Evolutionary conservation across 352 stramenopile species (phyloP).

Genomic region (Phytophthora rubi): DNA sequence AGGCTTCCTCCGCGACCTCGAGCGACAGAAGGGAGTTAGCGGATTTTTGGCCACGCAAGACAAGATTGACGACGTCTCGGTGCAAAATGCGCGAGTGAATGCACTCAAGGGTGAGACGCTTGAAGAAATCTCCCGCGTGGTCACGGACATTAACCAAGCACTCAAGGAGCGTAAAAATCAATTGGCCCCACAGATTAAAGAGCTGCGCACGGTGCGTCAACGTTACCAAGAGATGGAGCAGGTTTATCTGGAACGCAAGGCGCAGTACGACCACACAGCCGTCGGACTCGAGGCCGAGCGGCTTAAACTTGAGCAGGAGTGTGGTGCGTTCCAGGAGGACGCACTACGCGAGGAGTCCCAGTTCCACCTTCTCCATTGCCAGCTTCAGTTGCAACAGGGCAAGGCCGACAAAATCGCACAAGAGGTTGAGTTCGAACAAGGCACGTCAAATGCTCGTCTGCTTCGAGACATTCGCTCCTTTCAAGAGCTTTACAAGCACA

Average conservation of each 20-base stretch:
- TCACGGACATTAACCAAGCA: slow-evolving; percentile 92
- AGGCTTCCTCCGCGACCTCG: slow-evolving; percentile 84
- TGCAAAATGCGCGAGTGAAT: slow-evolving; percentile 91
- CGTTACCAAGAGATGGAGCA: slow-evolving; percentile 92
- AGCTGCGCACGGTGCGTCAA: slow-evolving; percentile 89
- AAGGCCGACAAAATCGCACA: slow-evolving; percentile 86
- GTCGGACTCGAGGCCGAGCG: slow-evolving; percentile 89
- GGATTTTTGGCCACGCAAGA: slow-evolving; percentile 90
- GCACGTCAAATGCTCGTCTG: slow-evolving; percentile 63
- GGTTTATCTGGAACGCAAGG: slow-evolving; percentile 87
- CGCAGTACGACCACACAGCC: slow-evolving; percentile 89
- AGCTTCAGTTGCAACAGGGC: slow-evolving; percentile 73
- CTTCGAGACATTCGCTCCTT: slow-evolving; percentile 90
- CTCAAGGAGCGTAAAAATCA: slow-evolving; percentile 93
- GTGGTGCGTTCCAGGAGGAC: slow-evolving; percentile 87
- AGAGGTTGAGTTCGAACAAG: slow-evolving; percentile 89
- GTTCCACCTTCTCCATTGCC: slow-evolving; percentile 86
- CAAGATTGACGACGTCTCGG: slow-evolving; percentile 87
- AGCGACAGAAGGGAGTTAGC: slow-evolving; percentile 85
- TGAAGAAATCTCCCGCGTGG: slow-evolving; percentile 93
- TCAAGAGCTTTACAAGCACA: slow-evolving; percentile 92
- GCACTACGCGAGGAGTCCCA: slow-evolving; percentile 87
- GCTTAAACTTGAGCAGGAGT: slow-evolving; percentile 92
- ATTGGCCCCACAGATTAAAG: slow-evolving; percentile 92
- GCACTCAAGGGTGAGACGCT: slow-evolving; percentile 93